phyloP scores from a whole-genome alignment of 2,329 filamentous ascomycete genomes.

The Scedosporium aurantiacum region DNA sequence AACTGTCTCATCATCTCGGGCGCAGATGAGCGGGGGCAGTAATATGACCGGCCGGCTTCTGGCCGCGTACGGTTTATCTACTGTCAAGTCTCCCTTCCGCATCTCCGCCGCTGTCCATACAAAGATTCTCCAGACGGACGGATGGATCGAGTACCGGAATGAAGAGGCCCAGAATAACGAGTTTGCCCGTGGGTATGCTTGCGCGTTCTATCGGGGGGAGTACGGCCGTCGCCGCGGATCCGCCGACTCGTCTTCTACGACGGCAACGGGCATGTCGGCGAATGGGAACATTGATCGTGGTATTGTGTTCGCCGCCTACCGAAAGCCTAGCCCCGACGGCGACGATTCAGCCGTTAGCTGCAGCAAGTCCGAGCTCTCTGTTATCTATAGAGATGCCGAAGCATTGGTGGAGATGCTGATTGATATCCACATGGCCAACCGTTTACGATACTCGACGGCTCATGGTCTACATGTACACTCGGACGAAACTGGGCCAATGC shows the following conservation, averaged over 20 bases:
- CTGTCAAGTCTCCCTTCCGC: constrained; percentile 39
- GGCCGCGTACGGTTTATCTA: constrained; percentile 42
- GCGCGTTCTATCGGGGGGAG: constrained; percentile 38
- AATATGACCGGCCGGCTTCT: constrained; percentile 38
- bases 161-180: constrained; percentile 29
- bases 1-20: neutral
- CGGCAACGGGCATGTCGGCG: constrained; percentile 9
- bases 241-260: constrained; percentile 12
- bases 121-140: constrained; percentile 35
- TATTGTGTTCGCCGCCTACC: constrained; percentile 46
- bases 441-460: constrained; percentile 16
- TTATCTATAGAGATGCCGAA: constrained; percentile 38
- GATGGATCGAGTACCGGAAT: constrained; percentile 43
- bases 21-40: neutral
- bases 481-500: constrained; percentile 29
- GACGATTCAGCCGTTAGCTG: constrained; percentile 21
- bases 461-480: constrained; percentile 15
- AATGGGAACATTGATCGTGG: constrained; percentile 29
- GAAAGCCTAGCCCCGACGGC: constrained; percentile 29
- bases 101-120: constrained; percentile 38
- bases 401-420: constrained; percentile 41
- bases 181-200: constrained; percentile 40
- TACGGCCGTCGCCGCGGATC: constrained; percentile 17
- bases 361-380: constrained; percentile 30
- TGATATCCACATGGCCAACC: constrained; percentile 33